These are phyloP conservation scores for Inga laurina DNA, from an alignment of 306 rosid species.

Conservation along the genomic window DNA sequence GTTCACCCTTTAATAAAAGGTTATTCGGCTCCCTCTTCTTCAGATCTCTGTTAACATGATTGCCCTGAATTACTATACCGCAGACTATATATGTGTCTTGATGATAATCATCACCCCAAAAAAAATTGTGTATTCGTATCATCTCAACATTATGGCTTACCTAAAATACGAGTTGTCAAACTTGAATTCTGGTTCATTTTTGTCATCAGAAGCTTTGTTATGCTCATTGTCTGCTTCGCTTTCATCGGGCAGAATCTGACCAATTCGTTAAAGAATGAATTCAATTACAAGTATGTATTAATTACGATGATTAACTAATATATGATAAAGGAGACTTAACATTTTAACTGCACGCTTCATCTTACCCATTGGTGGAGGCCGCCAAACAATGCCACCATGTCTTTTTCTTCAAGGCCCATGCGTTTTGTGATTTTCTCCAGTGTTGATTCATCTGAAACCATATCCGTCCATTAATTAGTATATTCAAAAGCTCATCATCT, in stretches of 20 bases:
- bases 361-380: conserved; percentile 74
- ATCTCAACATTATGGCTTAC: conserved; percentile 46
- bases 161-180: conserved; percentile 79
- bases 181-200: background rate
- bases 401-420: conserved; percentile 69
- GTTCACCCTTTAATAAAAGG: conserved; percentile 46
- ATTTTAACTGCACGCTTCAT: background rate
- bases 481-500: background rate
- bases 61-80: background rate
- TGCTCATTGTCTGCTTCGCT: no score
- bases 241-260: conserved; percentile 44
- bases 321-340: background rate
- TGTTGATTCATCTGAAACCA: conserved; percentile 60
- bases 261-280: conserved; percentile 5
- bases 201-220: background rate
- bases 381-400: conserved; percentile 88
- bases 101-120: background rate
- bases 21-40: background rate
- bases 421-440: conserved; percentile 57
- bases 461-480: background rate
- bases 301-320: background rate
- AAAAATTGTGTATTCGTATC: background rate
- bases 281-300: background rate
- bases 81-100: background rate
- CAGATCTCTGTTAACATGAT: conserved; percentile 50